Conservation (phyloP, 2,329 filamentous ascomycete genomes). For the Westerdykella aurantiaca region DNA sequence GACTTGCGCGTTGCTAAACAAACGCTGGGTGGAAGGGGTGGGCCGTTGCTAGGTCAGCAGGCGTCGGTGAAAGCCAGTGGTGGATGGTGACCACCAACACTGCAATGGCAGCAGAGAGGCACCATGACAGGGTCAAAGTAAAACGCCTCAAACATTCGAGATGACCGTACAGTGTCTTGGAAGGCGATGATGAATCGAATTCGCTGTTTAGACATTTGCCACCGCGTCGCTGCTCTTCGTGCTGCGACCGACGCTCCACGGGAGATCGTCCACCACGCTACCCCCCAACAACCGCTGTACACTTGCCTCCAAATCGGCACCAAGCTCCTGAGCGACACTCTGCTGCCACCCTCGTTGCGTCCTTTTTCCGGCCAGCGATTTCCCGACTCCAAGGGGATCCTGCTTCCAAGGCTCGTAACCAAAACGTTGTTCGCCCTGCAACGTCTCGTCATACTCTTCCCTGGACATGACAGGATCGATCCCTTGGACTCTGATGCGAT, state of each 20-base stretch:
- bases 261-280: conserved; percentile 15
- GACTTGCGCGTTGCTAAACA: too few species aligned
- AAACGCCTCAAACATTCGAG: too few species aligned
- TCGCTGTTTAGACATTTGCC: too few species aligned
- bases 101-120: too few species aligned
- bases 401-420: conserved; percentile 36
- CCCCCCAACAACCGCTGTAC: conserved; percentile 25
- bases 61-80: too few species aligned
- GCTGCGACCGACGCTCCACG: conserved; percentile 15
- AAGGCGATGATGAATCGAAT: too few species aligned
- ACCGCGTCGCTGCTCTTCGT: too few species aligned
- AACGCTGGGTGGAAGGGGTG: too few species aligned
- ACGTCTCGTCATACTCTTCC: conserved; percentile 31
- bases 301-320: conserved; percentile 21
- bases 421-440: conserved; percentile 32
- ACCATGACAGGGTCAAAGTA: too few species aligned
- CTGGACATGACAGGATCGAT: conserved; percentile 42
- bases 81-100: too few species aligned
- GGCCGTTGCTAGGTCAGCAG: too few species aligned
- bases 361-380: conserved; percentile 36
- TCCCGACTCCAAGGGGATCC: conserved; percentile 37
- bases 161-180: too few species aligned
- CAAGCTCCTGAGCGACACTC: conserved; percentile 11
- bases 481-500: conserved; percentile 39
- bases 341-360: conserved; percentile 37